Evolutionary conservation across 805 yeast genomes (phyloP), one percentile per base, ranked within the genome.

Genomic region (Debaryomyces castellii): DNA sequence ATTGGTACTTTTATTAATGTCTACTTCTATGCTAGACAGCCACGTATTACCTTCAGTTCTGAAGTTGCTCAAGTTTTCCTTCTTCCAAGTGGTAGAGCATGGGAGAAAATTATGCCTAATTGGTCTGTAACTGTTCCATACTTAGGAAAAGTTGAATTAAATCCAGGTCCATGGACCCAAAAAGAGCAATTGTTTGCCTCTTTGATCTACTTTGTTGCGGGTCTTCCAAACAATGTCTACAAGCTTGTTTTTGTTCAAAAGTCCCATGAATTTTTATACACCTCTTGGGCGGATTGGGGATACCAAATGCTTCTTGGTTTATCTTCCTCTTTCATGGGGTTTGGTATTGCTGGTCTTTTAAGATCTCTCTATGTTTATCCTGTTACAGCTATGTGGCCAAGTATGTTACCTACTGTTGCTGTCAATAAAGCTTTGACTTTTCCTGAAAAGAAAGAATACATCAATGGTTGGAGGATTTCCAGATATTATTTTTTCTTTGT

Each of bases 381-480:
- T 4, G 74, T 83, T 5, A 69, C 81, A 11, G 78, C 83, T 63
- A 74, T 84, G 44, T 87, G 91, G 92, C 92, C 92, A 4, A 63
- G 78, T 2, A 76, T 76, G 56, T 71, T 86, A 58, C 86, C 83
- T 42, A 72, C 82, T 4, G 60, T 81, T 24, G 82, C 87, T 17
- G 76, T 83, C 52, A 43, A 43, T 24, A 23, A 24, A 14, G 46
- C 46, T 12, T 61, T 68, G 71, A 78, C 66, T 69, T 79, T 57
- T 73, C 76, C 64, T 69, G 82, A 62, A 75, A 70, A 63, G 50
- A 73, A 58, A 66, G 69, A 76, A 51, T 76, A 77, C 5, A 80
- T 85, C 23, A 66, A 80, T 49, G 84, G 85, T 3, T 84, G 89
- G 88, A 77, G 65, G 36, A 73, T 82, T 33, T 71, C 82, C 4